These are phyloP conservation scores for Pisolithus albus DNA, from an alignment of 768 basidiomycete species.

Conservation along the genomic window DNA sequence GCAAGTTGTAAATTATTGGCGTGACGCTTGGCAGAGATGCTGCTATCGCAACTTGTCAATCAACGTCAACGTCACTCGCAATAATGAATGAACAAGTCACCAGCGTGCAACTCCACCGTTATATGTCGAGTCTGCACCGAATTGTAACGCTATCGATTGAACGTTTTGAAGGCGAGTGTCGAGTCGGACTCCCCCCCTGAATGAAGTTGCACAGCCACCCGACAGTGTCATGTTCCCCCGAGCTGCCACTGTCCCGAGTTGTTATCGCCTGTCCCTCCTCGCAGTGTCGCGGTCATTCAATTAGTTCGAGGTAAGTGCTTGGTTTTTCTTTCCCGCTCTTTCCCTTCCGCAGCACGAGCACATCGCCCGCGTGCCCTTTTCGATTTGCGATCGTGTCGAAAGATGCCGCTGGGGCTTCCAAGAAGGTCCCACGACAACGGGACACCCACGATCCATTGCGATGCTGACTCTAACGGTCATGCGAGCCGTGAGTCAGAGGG, in stretches of 20 bases:
- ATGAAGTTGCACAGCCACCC: conserved; percentile 16
- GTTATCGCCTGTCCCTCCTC: neutral
- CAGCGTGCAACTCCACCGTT: no score
- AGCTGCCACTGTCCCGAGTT: neutral
- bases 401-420: conserved; percentile 20
- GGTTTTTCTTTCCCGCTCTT: conserved; percentile 3
- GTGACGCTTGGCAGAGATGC: neutral
- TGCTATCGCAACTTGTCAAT: neutral
- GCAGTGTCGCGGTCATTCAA: conserved; percentile 9
- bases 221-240: neutral
- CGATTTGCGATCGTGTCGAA: neutral
- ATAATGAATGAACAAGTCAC: no score
- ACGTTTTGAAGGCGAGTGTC: no score
- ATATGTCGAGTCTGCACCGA: no score
- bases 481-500: conserved; percentile 5
- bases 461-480: conserved; percentile 5
- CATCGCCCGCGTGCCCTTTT: neutral
- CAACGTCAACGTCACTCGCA: neutral
- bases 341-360: neutral
- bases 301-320: conserved; percentile 18
- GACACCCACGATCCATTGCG: conserved; percentile 10
- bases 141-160: no score
- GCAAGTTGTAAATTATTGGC: neutral
- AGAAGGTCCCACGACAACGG: conserved; percentile 18
- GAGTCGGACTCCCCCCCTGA: no score